Evolutionary conservation across 2,329 filamentous ascomycete species (phyloP), one percentile per base, ranked within the genome.

Genomic region (Claviceps sp.): DNA sequence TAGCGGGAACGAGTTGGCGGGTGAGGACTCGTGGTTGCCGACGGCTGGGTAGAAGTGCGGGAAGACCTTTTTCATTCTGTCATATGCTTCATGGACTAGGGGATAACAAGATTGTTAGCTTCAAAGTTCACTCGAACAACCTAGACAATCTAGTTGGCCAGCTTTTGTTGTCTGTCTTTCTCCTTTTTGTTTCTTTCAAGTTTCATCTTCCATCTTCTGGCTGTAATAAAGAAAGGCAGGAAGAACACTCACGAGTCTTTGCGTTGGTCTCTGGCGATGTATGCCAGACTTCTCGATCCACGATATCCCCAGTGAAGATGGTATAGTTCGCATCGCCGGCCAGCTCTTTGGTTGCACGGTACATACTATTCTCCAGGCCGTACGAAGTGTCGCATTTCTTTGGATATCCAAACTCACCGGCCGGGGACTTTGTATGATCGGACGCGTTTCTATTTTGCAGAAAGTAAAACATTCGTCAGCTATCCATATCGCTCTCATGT

Each of bases 181-280:
- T 11, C 30, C 30, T 34, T 11, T 11, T 30, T 30, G 26, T 11
- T 11, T 30, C 26, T 30, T 9, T 9, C 26, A 30, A 34, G 9
- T 11, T 34, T 34, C 30, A 34, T 11, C 30, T 11, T 34, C 30
- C 1, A 34, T 30, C 9, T 11, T 34, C 30, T 11, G 30, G 8
- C 30, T 34, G 4, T 7, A 9, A n/a, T n/a, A 16, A 6, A 22
- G 2, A 37, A 22, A 20, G 20, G 5, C 13, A 13, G 13, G 7
- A 37, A 14, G 7, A 16, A 1, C 7, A 52, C 62, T 47, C 48
- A 68, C 66, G 65, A 34, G 58, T 54, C 6, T 60, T 49, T 14
- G 56, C 47, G 24, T 45, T 46, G 8, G 2, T 8, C 14, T 7
- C 1, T 2, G 3, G 2, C 14, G 49, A n/a, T n/a, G 49, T 13